Conservation (phyloP, 148 eudicot genomes). For the Vaccinium macrocarpon region DNA sequence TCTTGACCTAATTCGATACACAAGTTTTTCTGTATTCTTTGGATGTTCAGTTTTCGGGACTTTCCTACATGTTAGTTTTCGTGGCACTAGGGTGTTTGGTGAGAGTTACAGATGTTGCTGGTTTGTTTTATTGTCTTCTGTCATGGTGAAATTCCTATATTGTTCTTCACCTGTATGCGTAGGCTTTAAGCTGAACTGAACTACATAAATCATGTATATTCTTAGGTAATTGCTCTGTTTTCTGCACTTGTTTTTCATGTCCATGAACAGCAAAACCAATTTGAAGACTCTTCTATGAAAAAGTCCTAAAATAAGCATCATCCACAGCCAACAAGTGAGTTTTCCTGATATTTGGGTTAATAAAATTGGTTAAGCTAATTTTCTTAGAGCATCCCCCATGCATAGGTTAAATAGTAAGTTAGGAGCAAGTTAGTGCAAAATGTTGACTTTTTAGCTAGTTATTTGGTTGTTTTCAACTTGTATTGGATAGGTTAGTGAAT, state of each 20-base stretch:
- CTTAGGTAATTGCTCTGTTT: not conserved
- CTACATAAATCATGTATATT: not conserved
- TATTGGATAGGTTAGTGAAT: no score
- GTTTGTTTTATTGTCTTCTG: not conserved
- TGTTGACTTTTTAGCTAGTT: no score
- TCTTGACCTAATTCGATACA: not conserved
- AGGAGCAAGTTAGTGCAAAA: no score
- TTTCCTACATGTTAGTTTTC: not conserved
- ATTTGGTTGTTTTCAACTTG: no score
- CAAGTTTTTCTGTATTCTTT: not conserved
- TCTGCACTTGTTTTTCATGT: not conserved
- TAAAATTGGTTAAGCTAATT: not conserved
- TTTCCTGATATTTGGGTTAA: not conserved
- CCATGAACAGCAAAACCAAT: not conserved
- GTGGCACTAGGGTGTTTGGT: not conserved
- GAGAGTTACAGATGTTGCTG: not conserved
- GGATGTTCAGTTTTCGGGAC: not conserved
- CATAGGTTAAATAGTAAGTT: no score
- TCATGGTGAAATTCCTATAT: not conserved
- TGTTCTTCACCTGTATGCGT: not conserved
- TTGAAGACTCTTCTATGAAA: not conserved
- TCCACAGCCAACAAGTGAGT: not conserved
- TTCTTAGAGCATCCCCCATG: not conserved
- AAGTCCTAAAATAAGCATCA: not conserved
- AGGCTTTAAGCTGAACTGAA: not conserved